Conservation (phyloP, 2,329 filamentous ascomycete genomes). For the Verticillium longisporum region DNA sequence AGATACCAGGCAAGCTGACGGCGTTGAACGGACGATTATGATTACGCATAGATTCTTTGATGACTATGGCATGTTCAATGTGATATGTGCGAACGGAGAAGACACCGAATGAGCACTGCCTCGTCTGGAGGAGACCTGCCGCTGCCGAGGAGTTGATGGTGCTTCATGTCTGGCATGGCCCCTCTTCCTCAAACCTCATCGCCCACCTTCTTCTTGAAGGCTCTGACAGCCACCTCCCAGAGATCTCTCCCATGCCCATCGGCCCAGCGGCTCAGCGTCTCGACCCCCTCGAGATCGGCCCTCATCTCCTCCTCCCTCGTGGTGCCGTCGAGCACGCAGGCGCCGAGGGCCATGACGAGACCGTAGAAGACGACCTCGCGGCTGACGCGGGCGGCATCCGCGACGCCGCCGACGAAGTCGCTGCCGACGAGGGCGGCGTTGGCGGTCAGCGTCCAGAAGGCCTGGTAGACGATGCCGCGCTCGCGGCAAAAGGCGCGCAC, state of each 20-base stretch:
- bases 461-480: constrained; percentile 38
- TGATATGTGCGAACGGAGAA: too few species aligned
- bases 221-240: constrained; percentile 40
- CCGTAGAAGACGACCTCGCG: constrained; percentile 37
- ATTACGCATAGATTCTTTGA: neutral
- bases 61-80: too few species aligned
- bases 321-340: constrained; percentile 39
- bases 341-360: constrained; percentile 39
- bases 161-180: too few species aligned
- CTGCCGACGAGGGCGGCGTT: constrained; percentile 32
- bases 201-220: neutral
- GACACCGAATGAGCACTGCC: too few species aligned
- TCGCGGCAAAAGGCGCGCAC: constrained; percentile 47
- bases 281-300: constrained; percentile 37
- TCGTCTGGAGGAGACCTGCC: too few species aligned
- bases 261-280: constrained; percentile 33
- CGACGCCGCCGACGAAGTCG: constrained; percentile 43
- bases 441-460: constrained; percentile 47
- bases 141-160: too few species aligned
- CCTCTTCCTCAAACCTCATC: neutral
- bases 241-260: constrained; percentile 30
- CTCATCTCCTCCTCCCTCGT: constrained; percentile 39
- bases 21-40: neutral
- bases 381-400: constrained; percentile 27
- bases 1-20: neutral